Evolutionary conservation across 2,329 filamentous ascomycete species (phyloP).

Genomic region (Macrophomina phaseolina): DNA sequence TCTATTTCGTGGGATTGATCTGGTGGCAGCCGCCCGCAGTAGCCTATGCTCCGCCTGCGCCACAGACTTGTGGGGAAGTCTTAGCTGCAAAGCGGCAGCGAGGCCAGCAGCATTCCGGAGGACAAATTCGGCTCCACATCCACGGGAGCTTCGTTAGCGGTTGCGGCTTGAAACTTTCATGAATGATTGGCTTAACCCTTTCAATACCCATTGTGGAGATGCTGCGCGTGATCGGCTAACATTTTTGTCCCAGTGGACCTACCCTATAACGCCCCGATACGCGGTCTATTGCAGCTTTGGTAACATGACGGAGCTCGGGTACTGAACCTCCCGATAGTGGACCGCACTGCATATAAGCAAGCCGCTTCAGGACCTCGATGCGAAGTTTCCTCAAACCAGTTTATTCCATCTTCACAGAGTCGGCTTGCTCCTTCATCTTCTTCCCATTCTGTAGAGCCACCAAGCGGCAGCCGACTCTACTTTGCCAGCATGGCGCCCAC

Average conservation of each 20-base stretch:
- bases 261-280: too few species aligned
- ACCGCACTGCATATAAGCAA: too few species aligned
- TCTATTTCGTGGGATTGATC: background rate
- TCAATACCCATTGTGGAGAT: background rate
- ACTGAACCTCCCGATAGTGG: too few species aligned
- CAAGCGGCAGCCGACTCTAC: background rate
- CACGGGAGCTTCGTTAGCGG: background rate
- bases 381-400: too few species aligned
- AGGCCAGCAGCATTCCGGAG: background rate
- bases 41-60: background rate
- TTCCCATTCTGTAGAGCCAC: too few species aligned
- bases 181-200: background rate
- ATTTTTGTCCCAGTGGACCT: background rate
- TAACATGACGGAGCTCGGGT: too few species aligned
- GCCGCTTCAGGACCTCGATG: too few species aligned
- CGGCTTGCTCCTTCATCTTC: too few species aligned
- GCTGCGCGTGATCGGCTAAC: background rate
- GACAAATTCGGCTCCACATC: constrained; percentile 18
- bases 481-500: background rate
- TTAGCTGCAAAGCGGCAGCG: background rate
- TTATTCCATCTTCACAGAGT: too few species aligned
- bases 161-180: background rate
- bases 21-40: background rate
- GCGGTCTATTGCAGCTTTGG: too few species aligned
- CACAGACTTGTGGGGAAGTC: background rate